Base-by-base conservation (phyloP, 352 stramenopile genomes). In the Blastocystis hominis region DNA sequence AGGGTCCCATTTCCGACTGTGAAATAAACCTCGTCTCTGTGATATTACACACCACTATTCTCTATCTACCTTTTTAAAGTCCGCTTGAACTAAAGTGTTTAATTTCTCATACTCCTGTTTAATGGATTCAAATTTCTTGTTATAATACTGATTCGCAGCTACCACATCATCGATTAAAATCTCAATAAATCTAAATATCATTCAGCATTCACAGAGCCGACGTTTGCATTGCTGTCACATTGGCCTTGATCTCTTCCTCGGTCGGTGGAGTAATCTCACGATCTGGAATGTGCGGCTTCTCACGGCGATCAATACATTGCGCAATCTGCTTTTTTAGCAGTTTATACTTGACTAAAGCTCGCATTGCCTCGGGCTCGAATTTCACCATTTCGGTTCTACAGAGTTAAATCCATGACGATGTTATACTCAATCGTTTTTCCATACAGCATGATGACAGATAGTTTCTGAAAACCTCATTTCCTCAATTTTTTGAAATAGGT, bases 111-210 rank as follows among this genome's bases (percentile, higher is more conserved):
- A 87, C 24, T 87, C 61, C 30, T 75, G 13, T 20, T 54, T 44
- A 42, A 87, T 87, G 13, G 62, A 47, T 5, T 38, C 44, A 9
- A 87, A 66, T 34, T 87, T 78, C 24, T 54, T 76, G 46, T 55
- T 87, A 30, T 87, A 87, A 42, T 87, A 87, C 34, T 87, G 77
- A 64, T 87, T 87, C 17, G 36, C 66, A 0, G 56, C 44, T 36
- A 87, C 75, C 24, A 87, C 62, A 87, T 87, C 77, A 7, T 75
- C 56, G 42, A 78, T 87, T 13, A 87, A 30, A 13, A 42, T 50
- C 55, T 87, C 77, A 4, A 87, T 69, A 78, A 87, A 87, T 47
- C 77, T 87, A 77, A 17, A 55, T n/a, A 47, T 84, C 7, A 69
- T 17, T 34, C 6, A 24, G 47, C 40, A 84, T 47, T 13, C 1